Evolutionary conservation across 805 yeast genomes (phyloP).

Genomic region (Ogataea pini): DNA sequence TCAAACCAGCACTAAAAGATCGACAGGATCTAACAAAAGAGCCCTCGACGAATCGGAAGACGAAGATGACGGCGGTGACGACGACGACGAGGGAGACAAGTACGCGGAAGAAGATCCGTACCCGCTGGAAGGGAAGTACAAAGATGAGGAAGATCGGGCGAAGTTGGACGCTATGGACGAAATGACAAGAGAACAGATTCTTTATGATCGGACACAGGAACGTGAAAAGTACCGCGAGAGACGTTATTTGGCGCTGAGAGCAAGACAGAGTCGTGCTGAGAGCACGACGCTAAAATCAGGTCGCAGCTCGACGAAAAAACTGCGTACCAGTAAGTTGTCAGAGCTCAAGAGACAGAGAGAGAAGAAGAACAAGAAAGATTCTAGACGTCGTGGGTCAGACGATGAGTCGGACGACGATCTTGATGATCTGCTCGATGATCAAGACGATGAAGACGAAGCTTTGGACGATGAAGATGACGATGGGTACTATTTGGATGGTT

Average conservation of each 20-base stretch:
- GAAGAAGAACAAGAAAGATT: conserved; percentile 34
- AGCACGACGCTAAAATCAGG: conserved; percentile 34
- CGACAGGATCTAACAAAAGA: conserved; percentile 23
- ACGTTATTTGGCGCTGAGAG: conserved; percentile 79
- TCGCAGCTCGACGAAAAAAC: conserved; percentile 25
- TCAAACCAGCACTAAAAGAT: conserved; percentile 29
- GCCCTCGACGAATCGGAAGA: conserved; percentile 37
- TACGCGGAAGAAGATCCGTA: conserved; percentile 67
- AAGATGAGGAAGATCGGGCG: conserved; percentile 74
- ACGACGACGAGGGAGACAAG: conserved; percentile 40
- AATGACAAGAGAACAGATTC: conserved; percentile 84
- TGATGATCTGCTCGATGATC: conserved; percentile 35
- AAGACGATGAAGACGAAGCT: conserved; percentile 41
- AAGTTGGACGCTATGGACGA: conserved; percentile 76
- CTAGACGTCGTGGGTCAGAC: conserved; percentile 26
- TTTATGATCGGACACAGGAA: conserved; percentile 91
- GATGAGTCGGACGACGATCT: conserved; percentile 46
- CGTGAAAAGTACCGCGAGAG: conserved; percentile 87
- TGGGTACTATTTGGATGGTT: conserved; percentile 28
- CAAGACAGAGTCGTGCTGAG: conserved; percentile 53
- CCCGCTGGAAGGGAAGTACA: conserved; percentile 90
- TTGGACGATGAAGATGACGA: conserved; percentile 43
- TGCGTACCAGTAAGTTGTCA: conserved; percentile 37
- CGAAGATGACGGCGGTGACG: conserved; percentile 23
- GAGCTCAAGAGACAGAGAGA: conserved; percentile 41